These are phyloP conservation scores for Lichtheimia corymbifera DNA, from an alignment of 371 early-diverging fungal species.

Conservation along the genomic window DNA sequence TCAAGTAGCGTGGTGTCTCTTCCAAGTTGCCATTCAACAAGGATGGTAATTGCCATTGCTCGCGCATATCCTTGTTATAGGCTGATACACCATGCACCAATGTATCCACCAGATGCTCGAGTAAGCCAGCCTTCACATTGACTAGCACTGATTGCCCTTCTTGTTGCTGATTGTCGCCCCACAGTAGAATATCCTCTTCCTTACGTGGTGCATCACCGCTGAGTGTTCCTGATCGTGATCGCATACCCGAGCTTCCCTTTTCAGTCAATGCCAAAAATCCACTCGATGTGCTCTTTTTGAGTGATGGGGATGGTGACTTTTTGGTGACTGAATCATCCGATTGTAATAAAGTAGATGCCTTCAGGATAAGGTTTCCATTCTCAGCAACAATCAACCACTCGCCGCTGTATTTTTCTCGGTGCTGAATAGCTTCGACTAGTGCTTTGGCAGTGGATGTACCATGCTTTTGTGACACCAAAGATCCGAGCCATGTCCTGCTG, in stretches of 20 bases:
- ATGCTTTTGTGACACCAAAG: slow-evolving; percentile 31
- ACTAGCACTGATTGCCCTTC: slow-evolving; percentile 16
- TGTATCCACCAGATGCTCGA: slow-evolving; percentile 54
- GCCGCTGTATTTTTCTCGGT: slow-evolving; percentile 10
- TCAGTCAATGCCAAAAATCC: slow-evolving; percentile 23
- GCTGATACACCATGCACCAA: slow-evolving; percentile 52
- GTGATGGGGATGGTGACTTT: not conserved
- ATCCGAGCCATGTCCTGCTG: slow-evolving; percentile 40
- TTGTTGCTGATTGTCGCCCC: not conserved
- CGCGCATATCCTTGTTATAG: slow-evolving; percentile 37
- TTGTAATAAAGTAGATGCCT: slow-evolving; percentile 25
- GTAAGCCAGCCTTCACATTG: slow-evolving; percentile 54
- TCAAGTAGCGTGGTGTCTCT: slow-evolving; percentile 15
- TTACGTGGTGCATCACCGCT: slow-evolving; percentile 7
- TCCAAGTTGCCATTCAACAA: slow-evolving; percentile 21
- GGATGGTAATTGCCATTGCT: slow-evolving; percentile 43
- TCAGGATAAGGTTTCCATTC: slow-evolving; percentile 25
- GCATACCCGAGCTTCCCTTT: slow-evolving; percentile 20
- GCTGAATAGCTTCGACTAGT: slow-evolving; percentile 26
- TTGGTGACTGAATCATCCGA: slow-evolving; percentile 15
- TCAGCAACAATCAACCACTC: slow-evolving; percentile 23
- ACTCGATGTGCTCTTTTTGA: slow-evolving; percentile 16
- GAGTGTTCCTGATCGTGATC: slow-evolving; percentile 23
- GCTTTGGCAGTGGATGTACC: slow-evolving; percentile 29
- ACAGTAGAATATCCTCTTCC: slow-evolving; percentile 7